phyloP scores from a whole-genome alignment of 2,329 filamentous ascomycete species.

The Drechmeria coniospora region DNA sequence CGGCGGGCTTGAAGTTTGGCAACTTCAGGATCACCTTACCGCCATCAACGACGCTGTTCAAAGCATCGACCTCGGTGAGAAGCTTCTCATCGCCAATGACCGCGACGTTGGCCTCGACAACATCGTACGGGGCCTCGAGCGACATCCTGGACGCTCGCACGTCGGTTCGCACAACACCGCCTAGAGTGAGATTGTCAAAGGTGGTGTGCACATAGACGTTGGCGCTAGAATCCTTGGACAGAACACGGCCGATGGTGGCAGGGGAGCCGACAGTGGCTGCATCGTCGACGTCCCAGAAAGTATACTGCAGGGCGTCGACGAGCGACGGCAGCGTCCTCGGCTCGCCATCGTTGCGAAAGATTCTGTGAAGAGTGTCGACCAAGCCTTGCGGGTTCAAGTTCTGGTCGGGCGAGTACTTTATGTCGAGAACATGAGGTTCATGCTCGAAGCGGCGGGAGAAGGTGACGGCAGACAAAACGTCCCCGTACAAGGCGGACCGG shows the following conservation, averaged over 20 bases:
- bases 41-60: constrained; percentile 52
- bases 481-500: constrained; percentile 80
- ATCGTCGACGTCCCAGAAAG: constrained; percentile 83
- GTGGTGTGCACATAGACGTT: constrained; percentile 47
- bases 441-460: constrained; percentile 56
- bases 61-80: constrained; percentile 60
- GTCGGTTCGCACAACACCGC: constrained; percentile 71
- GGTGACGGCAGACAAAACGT: constrained; percentile 71
- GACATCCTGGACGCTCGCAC: constrained; percentile 70
- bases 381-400: constrained; percentile 39
- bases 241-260: constrained; percentile 37
- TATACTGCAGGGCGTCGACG: constrained; percentile 62
- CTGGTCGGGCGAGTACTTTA: constrained; percentile 72
- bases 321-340: constrained; percentile 24
- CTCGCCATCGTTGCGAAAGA: constrained; percentile 39
- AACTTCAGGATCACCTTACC: constrained; percentile 64
- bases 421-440: constrained; percentile 54
- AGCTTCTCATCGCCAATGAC: constrained; percentile 70
- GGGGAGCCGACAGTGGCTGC: constrained; percentile 53
- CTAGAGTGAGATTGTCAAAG: constrained; percentile 52
- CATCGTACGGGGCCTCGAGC: constrained; percentile 69
- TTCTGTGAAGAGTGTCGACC: constrained; percentile 32
- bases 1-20: constrained; percentile 69
- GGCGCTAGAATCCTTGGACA: constrained; percentile 56
- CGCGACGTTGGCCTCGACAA: constrained; percentile 63